These are phyloP conservation scores for Botryotinia convoluta DNA, from an alignment of 2,329 filamentous ascomycete species.

Conservation along the genomic window DNA sequence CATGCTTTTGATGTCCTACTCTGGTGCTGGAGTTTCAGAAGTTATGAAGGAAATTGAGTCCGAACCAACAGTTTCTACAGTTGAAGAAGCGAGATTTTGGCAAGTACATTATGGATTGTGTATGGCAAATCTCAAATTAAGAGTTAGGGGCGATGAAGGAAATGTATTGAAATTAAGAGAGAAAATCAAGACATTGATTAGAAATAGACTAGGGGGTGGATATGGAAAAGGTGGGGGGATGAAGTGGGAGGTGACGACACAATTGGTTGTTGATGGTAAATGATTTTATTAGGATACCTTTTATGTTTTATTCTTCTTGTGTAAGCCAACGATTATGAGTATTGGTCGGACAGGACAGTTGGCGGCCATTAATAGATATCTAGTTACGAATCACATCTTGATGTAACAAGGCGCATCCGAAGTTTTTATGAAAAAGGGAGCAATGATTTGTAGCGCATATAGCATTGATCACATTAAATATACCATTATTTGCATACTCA, in stretches of 20 bases:
- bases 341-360: too few species aligned
- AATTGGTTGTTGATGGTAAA: slow-evolving; percentile 51
- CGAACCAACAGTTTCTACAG: slow-evolving; percentile 69
- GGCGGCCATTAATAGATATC: neutral
- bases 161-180: slow-evolving; percentile 71
- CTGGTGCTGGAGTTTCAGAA: slow-evolving; percentile 42
- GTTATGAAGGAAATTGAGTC: slow-evolving; percentile 83
- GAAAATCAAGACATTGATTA: slow-evolving; percentile 73
- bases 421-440: neutral
- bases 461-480: neutral
- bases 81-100: slow-evolving; percentile 96
- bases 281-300: neutral
- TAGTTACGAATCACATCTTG: neutral
- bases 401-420: neutral
- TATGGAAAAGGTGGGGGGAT: slow-evolving; percentile 77
- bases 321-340: neutral
- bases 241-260: slow-evolving; percentile 90
- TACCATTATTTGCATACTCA: neutral
- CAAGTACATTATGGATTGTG: slow-evolving; percentile 96
- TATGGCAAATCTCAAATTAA: slow-evolving; percentile 89
- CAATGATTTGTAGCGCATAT: neutral
- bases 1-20: slow-evolving; percentile 94
- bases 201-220: slow-evolving; percentile 81
- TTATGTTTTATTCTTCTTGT: neutral
- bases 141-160: slow-evolving; percentile 63